Evolutionary conservation across 2,329 filamentous ascomycete genomes (phyloP), one percentile per base, ranked within the genome.

Genomic region (Fusarium sp.): DNA sequence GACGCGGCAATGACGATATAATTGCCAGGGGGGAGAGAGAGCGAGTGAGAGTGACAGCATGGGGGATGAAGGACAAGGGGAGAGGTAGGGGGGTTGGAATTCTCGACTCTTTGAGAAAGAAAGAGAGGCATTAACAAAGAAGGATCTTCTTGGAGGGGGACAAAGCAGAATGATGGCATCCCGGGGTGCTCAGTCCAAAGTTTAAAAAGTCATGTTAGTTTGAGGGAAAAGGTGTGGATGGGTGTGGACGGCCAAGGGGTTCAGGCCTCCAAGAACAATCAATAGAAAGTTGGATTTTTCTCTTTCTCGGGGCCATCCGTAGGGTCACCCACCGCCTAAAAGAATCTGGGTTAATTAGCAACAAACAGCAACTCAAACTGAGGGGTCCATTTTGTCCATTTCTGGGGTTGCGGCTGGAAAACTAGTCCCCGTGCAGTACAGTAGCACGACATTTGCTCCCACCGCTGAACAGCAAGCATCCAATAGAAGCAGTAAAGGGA

Each of bases 1-100:
- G 76, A 74, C 76, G 73, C 68, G 69, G 48, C 67, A 60, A 78
- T 78, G 77, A 78, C 77, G 77, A 62, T 33, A 68, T 66, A 43
- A 48, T 74, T 68, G 64, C 67, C 62, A 74, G 72, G 72, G 72
- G 68, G 20, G 22, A n/a, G n/a, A n/a, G 24, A 29, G 7, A 22
- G 59, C 59, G 35, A 62, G 59, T 64, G 59, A 59, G 37, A 59
- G 69, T 62, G 60, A 66, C 57, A 66, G 64, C 57, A 37, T 68
- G 5, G 62, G 62, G 48, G 48, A 37, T 27, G 64, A 31, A 31
- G 22, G 39, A 64, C 52, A 56, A 20, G 52, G 58, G 59, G 52
- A 63, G 37, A 63, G 37, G 57, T 56, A 41, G 39, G 58, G 59
- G 52, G 54, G 31, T 60, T 24, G 24, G 18, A 31, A n/a, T n/a